Percentiles rank a stretch among this genome's conserved stretches.
Conservation (phyloP, 192 early-diverging fungal genomes). For the Rhizoclosmatium sp. region DNA sequence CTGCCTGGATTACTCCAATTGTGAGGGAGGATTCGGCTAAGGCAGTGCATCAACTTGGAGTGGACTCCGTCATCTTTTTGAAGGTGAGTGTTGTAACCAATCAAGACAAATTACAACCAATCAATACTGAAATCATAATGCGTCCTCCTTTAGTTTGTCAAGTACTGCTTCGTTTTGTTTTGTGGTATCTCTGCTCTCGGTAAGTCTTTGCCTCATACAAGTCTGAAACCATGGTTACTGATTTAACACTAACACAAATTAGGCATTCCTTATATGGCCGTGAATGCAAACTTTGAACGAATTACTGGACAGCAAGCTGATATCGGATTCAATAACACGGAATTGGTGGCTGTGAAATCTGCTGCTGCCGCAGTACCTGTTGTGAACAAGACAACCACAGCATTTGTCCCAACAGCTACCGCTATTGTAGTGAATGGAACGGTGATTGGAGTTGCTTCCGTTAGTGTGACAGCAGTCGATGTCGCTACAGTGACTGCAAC, state of each 20-base stretch:
- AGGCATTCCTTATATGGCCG: constrained; percentile 33
- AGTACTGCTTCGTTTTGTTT: constrained; percentile 45
- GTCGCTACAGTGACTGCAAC: constrained; percentile 2
- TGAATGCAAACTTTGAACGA: constrained; percentile 39
- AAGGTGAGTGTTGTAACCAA: too few species aligned
- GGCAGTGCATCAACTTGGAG: constrained; percentile 48
- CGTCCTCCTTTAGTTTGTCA: constrained; percentile 37
- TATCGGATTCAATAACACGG: constrained; percentile 15
- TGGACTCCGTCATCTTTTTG: constrained; percentile 61
- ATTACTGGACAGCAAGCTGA: constrained; percentile 22
- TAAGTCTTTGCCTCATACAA: background rate
- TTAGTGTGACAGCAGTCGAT: background rate
- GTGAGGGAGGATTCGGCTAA: constrained; percentile 39
- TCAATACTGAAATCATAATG: too few species aligned
- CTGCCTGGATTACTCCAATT: constrained; percentile 48
- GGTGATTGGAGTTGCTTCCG: background rate
- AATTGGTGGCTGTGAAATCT: background rate
- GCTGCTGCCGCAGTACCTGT: background rate
- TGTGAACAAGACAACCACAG: background rate
- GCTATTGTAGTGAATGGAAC: background rate
- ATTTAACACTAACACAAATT: background rate
- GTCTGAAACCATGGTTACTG: too few species aligned
- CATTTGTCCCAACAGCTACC: background rate
- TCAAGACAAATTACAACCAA: too few species aligned
- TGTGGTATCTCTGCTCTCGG: constrained; percentile 31